Evolutionary conservation across 1,139 yeast genomes (phyloP).

Genomic region (Candida sanyaensis): DNA sequence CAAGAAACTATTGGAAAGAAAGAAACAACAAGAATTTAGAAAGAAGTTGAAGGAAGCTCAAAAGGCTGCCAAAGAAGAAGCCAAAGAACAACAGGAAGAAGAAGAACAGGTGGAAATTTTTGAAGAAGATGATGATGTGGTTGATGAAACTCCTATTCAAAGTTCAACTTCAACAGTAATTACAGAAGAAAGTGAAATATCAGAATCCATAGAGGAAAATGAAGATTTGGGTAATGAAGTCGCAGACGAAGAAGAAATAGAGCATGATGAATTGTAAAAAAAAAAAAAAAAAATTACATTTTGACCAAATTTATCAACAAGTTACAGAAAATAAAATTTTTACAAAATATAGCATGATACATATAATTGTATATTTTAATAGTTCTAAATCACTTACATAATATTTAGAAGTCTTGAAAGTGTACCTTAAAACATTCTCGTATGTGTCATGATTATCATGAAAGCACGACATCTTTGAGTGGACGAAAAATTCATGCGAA

Average conservation of each 20-base stretch:
- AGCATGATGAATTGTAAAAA: conserved; percentile 61
- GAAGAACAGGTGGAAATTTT: conserved; percentile 10
- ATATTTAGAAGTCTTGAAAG: no score
- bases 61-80: conserved; percentile 20
- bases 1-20: conserved; percentile 35
- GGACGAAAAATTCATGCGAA: no score
- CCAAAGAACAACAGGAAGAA: conserved; percentile 20
- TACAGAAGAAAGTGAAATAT: conserved; percentile 2
- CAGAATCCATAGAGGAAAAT: conserved; percentile 2
- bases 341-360: no score
- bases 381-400: no score
- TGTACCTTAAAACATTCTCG: no score
- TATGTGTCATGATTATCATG: no score
- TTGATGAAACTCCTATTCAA: conserved; percentile 4
- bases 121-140: conserved; percentile 15
- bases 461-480: no score
- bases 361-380: background rate
- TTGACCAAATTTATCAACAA: no score
- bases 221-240: conserved; percentile 44
- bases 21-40: conserved; percentile 36
- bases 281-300: background rate
- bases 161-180: background rate
- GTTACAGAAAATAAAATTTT: no score
- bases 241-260: conserved; percentile 8
- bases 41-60: conserved; percentile 31